phyloP scores from a whole-genome alignment of 805 yeast genomes.

The Schizosaccharomyces cryophilus region DNA sequence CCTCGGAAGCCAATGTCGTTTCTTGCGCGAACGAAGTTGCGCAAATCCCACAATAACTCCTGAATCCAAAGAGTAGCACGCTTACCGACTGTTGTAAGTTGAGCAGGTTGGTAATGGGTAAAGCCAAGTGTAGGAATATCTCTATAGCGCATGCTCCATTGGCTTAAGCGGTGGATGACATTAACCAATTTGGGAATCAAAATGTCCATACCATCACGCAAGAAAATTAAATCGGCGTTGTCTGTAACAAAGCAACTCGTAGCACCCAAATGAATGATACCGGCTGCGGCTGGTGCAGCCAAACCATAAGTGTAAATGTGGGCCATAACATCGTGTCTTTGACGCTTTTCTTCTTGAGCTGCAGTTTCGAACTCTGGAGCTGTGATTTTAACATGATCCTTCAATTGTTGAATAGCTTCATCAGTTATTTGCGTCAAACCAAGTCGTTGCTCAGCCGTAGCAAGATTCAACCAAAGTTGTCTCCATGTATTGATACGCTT shows the following conservation, averaged over 20 bases:
- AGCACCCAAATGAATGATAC: constrained; percentile 94
- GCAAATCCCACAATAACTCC: constrained; percentile 89
- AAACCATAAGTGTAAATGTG: constrained; percentile 91
- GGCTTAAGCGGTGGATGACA: constrained; percentile 69
- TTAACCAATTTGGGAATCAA: constrained; percentile 86
- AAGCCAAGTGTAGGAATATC: constrained; percentile 93
- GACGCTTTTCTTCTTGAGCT: constrained; percentile 81
- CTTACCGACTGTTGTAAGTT: constrained; percentile 93
- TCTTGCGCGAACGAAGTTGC: constrained; percentile 88
- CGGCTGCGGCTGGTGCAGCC: constrained; percentile 86
- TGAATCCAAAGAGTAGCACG: constrained; percentile 95
- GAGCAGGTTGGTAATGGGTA: constrained; percentile 99
- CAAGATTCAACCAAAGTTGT: constrained; percentile 83
- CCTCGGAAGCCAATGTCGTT: constrained; percentile 91
- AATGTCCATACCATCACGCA: constrained; percentile 85
- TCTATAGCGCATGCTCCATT: constrained; percentile 77
- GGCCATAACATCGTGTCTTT: constrained; percentile 98
- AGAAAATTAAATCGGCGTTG: constrained; percentile 87
- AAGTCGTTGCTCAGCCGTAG: constrained; percentile 80
- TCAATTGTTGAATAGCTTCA: constrained; percentile 76
- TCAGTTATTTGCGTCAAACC: constrained; percentile 70
- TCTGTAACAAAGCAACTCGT: constrained; percentile 95
- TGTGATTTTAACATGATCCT: constrained; percentile 50
- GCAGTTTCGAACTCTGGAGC: constrained; percentile 85
- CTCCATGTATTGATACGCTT: constrained; percentile 97